phyloP scores from a whole-genome alignment of 2,329 filamentous ascomycete species.

The Phyllosticta citribraziliensis region DNA sequence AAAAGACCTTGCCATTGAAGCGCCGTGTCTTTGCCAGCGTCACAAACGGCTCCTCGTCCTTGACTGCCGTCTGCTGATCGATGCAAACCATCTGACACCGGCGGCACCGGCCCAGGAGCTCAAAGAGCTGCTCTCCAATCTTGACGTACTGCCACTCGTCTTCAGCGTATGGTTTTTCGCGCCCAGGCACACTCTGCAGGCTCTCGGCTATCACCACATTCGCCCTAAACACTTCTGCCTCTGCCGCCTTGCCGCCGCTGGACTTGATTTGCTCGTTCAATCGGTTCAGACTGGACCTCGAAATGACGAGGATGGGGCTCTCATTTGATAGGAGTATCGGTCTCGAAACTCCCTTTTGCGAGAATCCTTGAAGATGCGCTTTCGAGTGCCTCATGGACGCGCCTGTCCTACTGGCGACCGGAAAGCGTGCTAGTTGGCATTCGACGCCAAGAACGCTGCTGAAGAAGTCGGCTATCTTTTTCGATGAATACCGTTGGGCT shows the following conservation, averaged over 20 bases:
- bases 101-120: slow-evolving; percentile 73
- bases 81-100: slow-evolving; percentile 96
- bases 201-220: slow-evolving; percentile 65
- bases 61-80: slow-evolving; percentile 67
- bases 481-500: slow-evolving; percentile 59
- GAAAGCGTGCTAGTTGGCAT: slow-evolving; percentile 77
- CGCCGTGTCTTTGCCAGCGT: slow-evolving; percentile 81
- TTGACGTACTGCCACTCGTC: slow-evolving; percentile 63
- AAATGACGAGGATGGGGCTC: slow-evolving; percentile 81
- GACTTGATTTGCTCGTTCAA: slow-evolving; percentile 64
- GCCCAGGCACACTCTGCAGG: slow-evolving; percentile 30
- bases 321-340: slow-evolving; percentile 83
- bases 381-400: slow-evolving; percentile 60
- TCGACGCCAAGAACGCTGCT: slow-evolving; percentile 63
- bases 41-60: slow-evolving; percentile 72
- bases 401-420: slow-evolving; percentile 45
- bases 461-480: slow-evolving; percentile 65
- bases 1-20: slow-evolving; percentile 75
- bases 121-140: slow-evolving; percentile 56
- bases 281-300: slow-evolving; percentile 64
- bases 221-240: slow-evolving; percentile 71
- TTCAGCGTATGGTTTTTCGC: slow-evolving; percentile 60
- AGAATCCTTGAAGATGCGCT: slow-evolving; percentile 49
- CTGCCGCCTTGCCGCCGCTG: slow-evolving; percentile 53
- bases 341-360: slow-evolving; percentile 27